Evolutionary conservation across 441 rosid species (phyloP).

Genomic region (Geranium incanum): DNA sequence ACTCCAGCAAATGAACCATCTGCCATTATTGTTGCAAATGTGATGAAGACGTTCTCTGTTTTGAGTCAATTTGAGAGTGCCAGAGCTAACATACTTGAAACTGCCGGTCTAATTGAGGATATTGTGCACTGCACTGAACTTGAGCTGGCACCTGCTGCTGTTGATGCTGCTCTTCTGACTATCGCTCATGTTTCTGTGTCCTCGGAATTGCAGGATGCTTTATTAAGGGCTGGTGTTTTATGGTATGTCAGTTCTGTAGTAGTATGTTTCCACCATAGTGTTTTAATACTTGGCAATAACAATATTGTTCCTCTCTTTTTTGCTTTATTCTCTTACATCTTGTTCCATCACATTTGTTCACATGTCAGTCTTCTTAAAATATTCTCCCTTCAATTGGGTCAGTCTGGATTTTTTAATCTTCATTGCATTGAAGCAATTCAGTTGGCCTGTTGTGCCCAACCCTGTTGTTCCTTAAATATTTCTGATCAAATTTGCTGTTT

Average conservation of each 20-base stretch:
- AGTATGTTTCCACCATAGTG: neutral
- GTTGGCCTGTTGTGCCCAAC: neutral
- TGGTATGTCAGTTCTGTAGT: conserved; percentile 47
- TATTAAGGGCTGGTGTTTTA: conserved; percentile 85
- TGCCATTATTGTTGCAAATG: conserved; percentile 86
- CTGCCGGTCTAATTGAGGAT: conserved; percentile 73
- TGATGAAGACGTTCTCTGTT: conserved; percentile 82
- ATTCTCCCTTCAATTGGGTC: neutral
- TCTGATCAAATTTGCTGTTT: neutral
- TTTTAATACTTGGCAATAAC: too few relatives aligned
- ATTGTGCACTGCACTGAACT: conserved; percentile 96
- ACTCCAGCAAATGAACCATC: conserved; percentile 88
- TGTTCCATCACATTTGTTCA: too few relatives aligned
- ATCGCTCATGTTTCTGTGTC: conserved; percentile 80
- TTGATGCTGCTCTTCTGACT: conserved; percentile 88
- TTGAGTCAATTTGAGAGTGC: conserved; percentile 94
- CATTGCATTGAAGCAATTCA: neutral
- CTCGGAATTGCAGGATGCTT: conserved; percentile 70
- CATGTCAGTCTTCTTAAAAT: too few relatives aligned
- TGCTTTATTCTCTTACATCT: too few relatives aligned
- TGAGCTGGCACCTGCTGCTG: conserved; percentile 91
- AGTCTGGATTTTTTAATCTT: too few relatives aligned
- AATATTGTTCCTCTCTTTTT: too few relatives aligned
- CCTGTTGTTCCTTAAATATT: neutral
- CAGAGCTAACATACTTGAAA: conserved; percentile 67